These are phyloP conservation scores for Diddensiella caesifluorescens DNA, from an alignment of 805 yeast species.

Conservation along the genomic window DNA sequence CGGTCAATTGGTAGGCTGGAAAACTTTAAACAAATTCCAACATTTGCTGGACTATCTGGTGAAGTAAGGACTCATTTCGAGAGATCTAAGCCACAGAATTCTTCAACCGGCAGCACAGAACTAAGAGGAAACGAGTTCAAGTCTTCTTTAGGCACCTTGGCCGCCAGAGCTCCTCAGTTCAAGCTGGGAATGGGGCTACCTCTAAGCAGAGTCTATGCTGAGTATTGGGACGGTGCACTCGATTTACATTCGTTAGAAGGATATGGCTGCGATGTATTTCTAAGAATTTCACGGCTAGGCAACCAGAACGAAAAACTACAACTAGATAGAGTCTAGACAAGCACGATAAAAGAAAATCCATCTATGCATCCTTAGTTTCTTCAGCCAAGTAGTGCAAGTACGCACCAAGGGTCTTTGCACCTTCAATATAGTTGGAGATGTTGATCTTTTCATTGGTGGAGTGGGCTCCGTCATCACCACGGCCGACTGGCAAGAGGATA, in stretches of 20 bases:
- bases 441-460: conserved; percentile 94
- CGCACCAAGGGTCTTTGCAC: conserved; percentile 89
- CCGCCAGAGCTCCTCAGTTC: conserved; percentile 66
- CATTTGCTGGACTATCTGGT: conserved; percentile 28
- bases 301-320: conserved; percentile 56
- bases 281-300: conserved; percentile 76
- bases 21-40: conserved; percentile 29
- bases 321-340: conserved; percentile 58
- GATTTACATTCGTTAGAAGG: conserved; percentile 82
- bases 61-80: conserved; percentile 25
- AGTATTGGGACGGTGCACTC: conserved; percentile 93
- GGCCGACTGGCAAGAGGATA: conserved; percentile 90
- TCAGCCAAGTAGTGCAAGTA: conserved; percentile 81
- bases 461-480: conserved; percentile 99
- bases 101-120: conserved; percentile 48
- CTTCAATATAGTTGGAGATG: conserved; percentile 82
- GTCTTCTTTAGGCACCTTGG: conserved; percentile 58
- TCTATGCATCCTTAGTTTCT: conserved; percentile 27
- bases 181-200: conserved; percentile 88
- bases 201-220: conserved; percentile 87
- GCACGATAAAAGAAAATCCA: background rate
- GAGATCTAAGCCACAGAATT: conserved; percentile 2
- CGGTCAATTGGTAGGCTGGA: conserved; percentile 25
- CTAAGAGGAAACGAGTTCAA: conserved; percentile 25
- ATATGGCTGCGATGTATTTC: conserved; percentile 83